Evolutionary conservation across 768 basidiomycete genomes (phyloP), one percentile per base, ranked within the genome.

Genomic region (Auriscalpium microsporum): DNA sequence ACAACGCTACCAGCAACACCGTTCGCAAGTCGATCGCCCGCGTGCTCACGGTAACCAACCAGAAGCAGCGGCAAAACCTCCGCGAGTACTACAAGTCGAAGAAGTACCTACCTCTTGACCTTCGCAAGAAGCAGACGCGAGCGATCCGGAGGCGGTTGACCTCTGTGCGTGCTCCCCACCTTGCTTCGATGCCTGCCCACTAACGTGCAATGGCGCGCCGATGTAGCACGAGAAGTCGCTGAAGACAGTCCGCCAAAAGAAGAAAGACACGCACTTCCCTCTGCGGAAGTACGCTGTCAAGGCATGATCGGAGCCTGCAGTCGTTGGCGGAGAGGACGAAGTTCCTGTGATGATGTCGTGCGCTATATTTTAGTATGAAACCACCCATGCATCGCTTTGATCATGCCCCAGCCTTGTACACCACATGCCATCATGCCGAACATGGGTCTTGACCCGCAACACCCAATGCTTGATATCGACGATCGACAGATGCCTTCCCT

Each of bases 21-120:
- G 92, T 97, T 73, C 94, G 96, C 80, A 98, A 97, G 78, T 94
- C 92, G 62, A 91, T 99, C 69, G 96, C 96, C 61, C 92, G 96
- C 54, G 94, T 98, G 63, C 73, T 97, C 76, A 99, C 96, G 45
- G 94, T 98, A 66, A 95, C 88, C 80, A 98, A 96, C 87, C 89
- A 92, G 72, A 99, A 99, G 76, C 85, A 87, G 64, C 90, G 95
- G 64, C 88, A 93, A 78, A 93, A 94, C 75, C 84, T 96, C 63
- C 90, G 92, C 54, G 94, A 98, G 73, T 93, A 85, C 79, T 97
- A 97, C 90, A 95, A 95, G 82, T 75, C 78, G 72, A 95, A 95
- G 84, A 94, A 91, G 70, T 90, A 90, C 76, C 77, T 90, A 62
- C 96, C 96, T 60, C 92, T 98, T 63, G 96, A 99, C 79, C 87